These are phyloP conservation scores for Tuber calosporum DNA, from an alignment of 495 filamentous ascomycete species.

Conservation along the genomic window DNA sequence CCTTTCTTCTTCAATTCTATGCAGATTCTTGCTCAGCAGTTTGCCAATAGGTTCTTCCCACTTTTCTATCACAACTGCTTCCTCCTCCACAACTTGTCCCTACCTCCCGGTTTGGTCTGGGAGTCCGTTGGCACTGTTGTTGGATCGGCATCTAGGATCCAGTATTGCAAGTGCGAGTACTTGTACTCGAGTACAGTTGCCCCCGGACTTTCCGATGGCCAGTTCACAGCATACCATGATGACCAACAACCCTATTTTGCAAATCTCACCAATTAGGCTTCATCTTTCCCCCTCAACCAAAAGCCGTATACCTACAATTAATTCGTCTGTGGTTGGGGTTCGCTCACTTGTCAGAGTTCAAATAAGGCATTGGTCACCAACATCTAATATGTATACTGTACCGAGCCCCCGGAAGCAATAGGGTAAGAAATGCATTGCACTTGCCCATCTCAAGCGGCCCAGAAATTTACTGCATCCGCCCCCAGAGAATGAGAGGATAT, in stretches of 20 bases:
- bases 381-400: background rate
- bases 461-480: conserved; percentile 30
- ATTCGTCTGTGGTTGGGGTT: background rate
- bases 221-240: background rate
- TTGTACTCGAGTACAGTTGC: too few species aligned
- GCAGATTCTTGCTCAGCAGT: too few species aligned
- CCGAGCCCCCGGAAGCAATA: background rate
- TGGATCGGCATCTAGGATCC: too few species aligned
- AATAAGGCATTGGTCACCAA: background rate
- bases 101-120: too few species aligned
- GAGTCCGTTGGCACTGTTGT: too few species aligned
- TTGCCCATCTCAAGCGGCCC: conserved; percentile 29
- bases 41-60: too few species aligned
- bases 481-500: conserved; percentile 23
- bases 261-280: background rate
- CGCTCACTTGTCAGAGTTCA: background rate
- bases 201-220: too few species aligned
- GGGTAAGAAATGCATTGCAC: conserved; percentile 13
- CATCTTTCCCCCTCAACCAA: background rate
- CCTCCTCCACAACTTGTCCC: too few species aligned
- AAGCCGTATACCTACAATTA: background rate
- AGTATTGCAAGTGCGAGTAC: too few species aligned
- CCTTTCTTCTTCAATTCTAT: too few species aligned
- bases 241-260: background rate
- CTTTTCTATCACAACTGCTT: too few species aligned